Evolutionary conservation across 352 stramenopile species (phyloP).

Genomic region (Pythium diclinum): DNA sequence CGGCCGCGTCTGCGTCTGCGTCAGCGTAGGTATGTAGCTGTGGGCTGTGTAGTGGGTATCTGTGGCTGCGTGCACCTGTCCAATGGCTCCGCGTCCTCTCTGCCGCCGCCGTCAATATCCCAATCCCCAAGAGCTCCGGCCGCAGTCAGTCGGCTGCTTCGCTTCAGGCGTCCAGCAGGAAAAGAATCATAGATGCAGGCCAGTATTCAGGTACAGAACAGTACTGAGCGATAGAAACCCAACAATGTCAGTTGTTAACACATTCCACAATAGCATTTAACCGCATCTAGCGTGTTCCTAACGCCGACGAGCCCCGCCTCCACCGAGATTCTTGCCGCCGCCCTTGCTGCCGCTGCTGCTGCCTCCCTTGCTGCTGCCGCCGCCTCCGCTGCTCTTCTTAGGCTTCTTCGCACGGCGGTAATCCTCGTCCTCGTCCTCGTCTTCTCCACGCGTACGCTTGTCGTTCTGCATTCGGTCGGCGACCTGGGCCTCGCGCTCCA

Average conservation of each 20-base stretch:
- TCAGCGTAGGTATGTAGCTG: too few species aligned
- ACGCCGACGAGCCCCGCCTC: not conserved
- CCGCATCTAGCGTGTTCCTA: not conserved
- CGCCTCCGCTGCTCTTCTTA: conserved; percentile 32
- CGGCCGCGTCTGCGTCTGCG: not conserved
- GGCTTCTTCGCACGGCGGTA: conserved; percentile 34
- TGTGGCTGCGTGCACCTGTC: not conserved
- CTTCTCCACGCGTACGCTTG: conserved; percentile 35
- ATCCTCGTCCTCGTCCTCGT: conserved; percentile 42
- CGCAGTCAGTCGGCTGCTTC: conserved; percentile 3
- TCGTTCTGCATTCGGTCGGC: conserved; percentile 38
- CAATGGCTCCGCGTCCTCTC: not conserved
- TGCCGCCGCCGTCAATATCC: not conserved
- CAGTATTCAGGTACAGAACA: not conserved
- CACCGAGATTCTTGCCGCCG: conserved; percentile 9
- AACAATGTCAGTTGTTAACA: not conserved
- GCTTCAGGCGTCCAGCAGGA: not conserved
- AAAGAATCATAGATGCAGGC: conserved; percentile 4
- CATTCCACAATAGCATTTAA: conserved; percentile 4
- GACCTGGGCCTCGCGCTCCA: conserved; percentile 42
- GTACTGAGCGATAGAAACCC: not conserved
- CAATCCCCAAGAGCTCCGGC: not conserved
- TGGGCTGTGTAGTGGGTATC: not conserved
- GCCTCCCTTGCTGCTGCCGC: conserved; percentile 12
- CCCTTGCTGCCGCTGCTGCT: conserved; percentile 16